A percentile compares a stretch with the other conserved stretches of the same genome.
Evolutionary conservation across 129 eudicot species (phyloP).

Genomic region (Sambucus nigra): DNA sequence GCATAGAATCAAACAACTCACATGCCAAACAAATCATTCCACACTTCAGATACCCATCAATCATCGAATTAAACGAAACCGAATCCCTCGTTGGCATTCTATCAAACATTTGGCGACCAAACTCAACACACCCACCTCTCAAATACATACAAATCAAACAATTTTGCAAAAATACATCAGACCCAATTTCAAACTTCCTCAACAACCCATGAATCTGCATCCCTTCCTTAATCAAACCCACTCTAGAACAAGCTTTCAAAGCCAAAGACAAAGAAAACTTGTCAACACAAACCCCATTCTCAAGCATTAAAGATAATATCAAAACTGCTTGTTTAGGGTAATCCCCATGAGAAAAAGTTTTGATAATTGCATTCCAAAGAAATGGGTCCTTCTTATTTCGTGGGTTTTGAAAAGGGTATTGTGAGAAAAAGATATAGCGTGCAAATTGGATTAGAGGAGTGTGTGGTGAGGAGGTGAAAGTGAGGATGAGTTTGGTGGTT

Average conservation of each 20-base stretch:
- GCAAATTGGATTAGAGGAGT: conserved; percentile 50
- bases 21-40: conserved; percentile 41
- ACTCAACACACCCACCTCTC: conserved; percentile 37
- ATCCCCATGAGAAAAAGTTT: conserved; percentile 49
- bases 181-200: conserved; percentile 32
- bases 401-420: conserved; percentile 5
- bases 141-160: conserved; percentile 55
- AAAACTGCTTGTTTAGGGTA: conserved; percentile 42
- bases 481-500: conserved; percentile 45
- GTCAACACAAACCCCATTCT: conserved; percentile 41
- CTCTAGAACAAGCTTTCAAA: conserved; percentile 51
- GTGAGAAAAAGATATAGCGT: conserved; percentile 36
- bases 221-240: conserved; percentile 35
- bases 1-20: conserved; percentile 48
- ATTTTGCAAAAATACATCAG: conserved; percentile 47
- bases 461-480: conserved; percentile 34
- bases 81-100: conserved; percentile 41
- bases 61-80: conserved; percentile 55
- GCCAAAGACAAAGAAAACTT: conserved; percentile 52
- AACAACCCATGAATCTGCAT: conserved; percentile 66
- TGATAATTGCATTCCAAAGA: conserved; percentile 55
- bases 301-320: conserved; percentile 49
- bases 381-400: conserved; percentile 34
- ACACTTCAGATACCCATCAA: conserved; percentile 63
- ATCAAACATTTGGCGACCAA: conserved; percentile 61